These are phyloP conservation scores for Diaporthe amygdali DNA, from an alignment of 2,329 filamentous ascomycete genomes.

Conservation along the genomic window DNA sequence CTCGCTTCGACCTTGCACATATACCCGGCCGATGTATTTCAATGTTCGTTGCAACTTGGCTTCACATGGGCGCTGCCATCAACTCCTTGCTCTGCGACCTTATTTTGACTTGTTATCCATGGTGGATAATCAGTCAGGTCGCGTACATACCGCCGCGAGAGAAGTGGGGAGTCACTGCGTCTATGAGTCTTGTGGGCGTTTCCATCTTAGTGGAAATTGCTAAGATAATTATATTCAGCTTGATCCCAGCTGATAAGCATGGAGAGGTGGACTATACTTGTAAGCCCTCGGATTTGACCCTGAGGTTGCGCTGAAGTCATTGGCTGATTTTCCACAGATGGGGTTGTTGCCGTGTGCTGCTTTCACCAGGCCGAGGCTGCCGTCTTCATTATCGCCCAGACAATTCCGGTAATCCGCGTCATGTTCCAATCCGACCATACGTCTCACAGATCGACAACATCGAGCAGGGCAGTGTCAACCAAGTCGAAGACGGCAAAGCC, in stretches of 20 bases:
- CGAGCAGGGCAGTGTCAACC: not conserved
- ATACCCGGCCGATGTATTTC: not conserved
- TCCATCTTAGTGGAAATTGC: not conserved
- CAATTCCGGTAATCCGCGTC: not conserved
- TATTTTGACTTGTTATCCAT: conserved; percentile 2
- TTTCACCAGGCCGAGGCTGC: not conserved
- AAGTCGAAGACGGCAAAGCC: not conserved
- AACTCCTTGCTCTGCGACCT: conserved; percentile 10
- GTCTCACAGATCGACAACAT: not conserved
- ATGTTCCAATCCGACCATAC: not conserved
- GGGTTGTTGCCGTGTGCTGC: not conserved
- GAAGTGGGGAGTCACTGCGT: conserved; percentile 8
- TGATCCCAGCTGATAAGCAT: not conserved
- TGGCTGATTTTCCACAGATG: not conserved
- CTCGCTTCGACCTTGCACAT: not conserved
- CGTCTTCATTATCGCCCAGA: conserved; percentile 7
- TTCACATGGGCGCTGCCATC: not conserved
- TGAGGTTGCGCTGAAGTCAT: not conserved
- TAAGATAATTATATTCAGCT: not conserved
- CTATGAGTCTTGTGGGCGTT: conserved; percentile 7
- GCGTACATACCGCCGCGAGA: not conserved
- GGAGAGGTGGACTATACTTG: conserved; percentile 14
- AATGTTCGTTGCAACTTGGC: not conserved
- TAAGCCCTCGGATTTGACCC: not conserved
- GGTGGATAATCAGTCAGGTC: conserved; percentile 9